Percentiles rank a stretch among this genome's conserved stretches.
phyloP scores from a whole-genome alignment of 139 green algal genomes.

The Pleodorina starrii region DNA sequence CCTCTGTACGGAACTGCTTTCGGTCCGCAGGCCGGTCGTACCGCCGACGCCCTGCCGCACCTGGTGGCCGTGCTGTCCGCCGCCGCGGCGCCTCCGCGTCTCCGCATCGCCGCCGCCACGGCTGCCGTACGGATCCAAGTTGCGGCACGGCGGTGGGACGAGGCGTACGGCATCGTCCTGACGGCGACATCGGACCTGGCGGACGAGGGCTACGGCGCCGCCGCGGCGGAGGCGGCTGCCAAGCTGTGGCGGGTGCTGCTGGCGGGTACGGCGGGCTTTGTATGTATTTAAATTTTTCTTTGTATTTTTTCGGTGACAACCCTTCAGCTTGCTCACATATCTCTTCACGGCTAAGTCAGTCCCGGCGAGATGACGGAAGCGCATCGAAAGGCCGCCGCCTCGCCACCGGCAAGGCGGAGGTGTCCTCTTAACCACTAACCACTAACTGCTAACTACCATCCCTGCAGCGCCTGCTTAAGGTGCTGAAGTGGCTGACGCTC shows the following conservation, averaged over 20 bases:
- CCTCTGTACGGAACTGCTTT: background rate
- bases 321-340: no score
- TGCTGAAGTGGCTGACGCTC: no score
- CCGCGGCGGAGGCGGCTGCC: background rate
- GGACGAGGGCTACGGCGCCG: slow-evolving; percentile 7
- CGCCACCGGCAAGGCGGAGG: no score
- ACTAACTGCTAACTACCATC: no score
- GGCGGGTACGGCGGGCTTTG: slow-evolving; percentile 12
- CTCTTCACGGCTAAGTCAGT: no score
- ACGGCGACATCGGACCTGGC: slow-evolving; percentile 20
- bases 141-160: slow-evolving; percentile 15
- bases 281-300: no score
- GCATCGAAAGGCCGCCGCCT: no score
- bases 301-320: no score
- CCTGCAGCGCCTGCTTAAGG: no score
- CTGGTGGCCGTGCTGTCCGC: background rate
- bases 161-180: slow-evolving; percentile 41
- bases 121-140: slow-evolving; percentile 23
- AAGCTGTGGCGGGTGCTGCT: slow-evolving; percentile 59
- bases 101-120: slow-evolving; percentile 25
- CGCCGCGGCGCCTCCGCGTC: background rate
- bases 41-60: background rate
- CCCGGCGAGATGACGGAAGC: no score
- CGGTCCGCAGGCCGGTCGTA: background rate
- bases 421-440: no score